These are phyloP conservation scores for Rhodotorula diobovata DNA, from an alignment of 768 basidiomycete species.

Conservation along the genomic window DNA sequence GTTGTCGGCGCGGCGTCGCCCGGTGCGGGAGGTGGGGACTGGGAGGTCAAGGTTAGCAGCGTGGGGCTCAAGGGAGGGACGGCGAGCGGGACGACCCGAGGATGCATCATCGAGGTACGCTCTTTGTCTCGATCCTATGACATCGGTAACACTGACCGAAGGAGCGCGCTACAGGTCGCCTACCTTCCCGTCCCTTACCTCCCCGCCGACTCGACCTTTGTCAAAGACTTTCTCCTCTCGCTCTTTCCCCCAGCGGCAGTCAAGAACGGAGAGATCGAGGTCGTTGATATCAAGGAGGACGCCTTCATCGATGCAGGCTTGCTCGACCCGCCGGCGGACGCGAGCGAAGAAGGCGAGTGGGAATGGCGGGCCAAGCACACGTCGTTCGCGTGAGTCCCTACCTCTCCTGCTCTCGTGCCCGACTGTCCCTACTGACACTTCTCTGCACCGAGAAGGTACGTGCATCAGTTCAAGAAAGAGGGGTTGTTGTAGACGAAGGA, in stretches of 20 bases:
- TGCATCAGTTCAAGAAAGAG: constrained; percentile 38
- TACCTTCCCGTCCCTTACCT: constrained; percentile 32
- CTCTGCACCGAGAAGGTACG: constrained; percentile 47
- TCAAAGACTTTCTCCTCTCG: constrained; percentile 77
- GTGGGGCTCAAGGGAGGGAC: constrained; percentile 35
- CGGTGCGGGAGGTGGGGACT: constrained; percentile 17
- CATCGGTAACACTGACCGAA: too few relatives aligned
- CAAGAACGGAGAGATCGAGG: constrained; percentile 25
- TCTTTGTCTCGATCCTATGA: not conserved
- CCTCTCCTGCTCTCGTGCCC: too few relatives aligned
- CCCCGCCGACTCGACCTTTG: constrained; percentile 18
- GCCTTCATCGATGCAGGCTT: constrained; percentile 44
- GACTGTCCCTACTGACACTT: not conserved
- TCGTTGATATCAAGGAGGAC: constrained; percentile 8
- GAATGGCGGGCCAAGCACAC: constrained; percentile 46
- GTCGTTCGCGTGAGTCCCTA: constrained; percentile 58
- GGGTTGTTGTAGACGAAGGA: constrained; percentile 11
- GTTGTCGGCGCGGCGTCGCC: not conserved
- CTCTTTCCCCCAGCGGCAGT: constrained; percentile 63
- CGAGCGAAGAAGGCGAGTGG: constrained; percentile 24
- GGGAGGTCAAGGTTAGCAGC: constrained; percentile 32
- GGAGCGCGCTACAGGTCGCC: constrained; percentile 9
- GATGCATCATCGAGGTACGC: constrained; percentile 29
- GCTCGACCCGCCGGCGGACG: not conserved
- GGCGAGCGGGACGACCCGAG: constrained; percentile 23